Base-by-base conservation (phyloP, 345 rosid species). In the Balakata baccata region DNA sequence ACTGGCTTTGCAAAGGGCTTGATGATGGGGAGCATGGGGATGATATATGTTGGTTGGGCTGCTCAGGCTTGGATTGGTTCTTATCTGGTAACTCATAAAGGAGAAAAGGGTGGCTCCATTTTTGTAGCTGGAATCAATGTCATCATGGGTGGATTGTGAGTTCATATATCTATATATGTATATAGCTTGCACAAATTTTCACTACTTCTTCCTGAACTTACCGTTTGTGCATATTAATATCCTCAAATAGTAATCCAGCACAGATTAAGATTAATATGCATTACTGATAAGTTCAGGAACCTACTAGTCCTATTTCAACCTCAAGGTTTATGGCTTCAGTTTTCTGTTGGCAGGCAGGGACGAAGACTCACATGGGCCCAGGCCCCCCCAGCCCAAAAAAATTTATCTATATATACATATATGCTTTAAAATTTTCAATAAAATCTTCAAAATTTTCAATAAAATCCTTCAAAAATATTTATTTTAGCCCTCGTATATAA, bases 21-120 rank as follows among this genome's bases (percentile, higher is more conserved):
- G 77, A 38, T 89, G 87, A 84, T 86, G 89, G 94, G 94, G 58
- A 83, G 91, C 79, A 83, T 89, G 89, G 94, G 94, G 64, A 85
- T 71, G 57, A 84, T 89, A 47, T 89, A 85, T 77, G 72, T 85
- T 4, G 86, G 89, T 14, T 89, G 91, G 94, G 85, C 94, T 2
- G 87, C 86, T 72, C 91, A 86, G 74, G 87, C 90, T 74, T 89
- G 87, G 89, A 18, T 84, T 2, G 94, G 90, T 52, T 81, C 89
- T 70, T 81, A 83, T 71, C 76, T 86, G 84, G 94, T 86, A 13
- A 84, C 87, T 7, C 84, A 86, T 2, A 86, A 85, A 61, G 78
- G 83, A 0, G 90, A 86, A 81, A 85, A 86, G 66, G 91, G 94
- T 7, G 91, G 91, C 7, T 70, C 82, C 10, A 57, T 89, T 34